phyloP scores from a whole-genome alignment of 106 monocot genomes.

The Apostasia ramifera region DNA sequence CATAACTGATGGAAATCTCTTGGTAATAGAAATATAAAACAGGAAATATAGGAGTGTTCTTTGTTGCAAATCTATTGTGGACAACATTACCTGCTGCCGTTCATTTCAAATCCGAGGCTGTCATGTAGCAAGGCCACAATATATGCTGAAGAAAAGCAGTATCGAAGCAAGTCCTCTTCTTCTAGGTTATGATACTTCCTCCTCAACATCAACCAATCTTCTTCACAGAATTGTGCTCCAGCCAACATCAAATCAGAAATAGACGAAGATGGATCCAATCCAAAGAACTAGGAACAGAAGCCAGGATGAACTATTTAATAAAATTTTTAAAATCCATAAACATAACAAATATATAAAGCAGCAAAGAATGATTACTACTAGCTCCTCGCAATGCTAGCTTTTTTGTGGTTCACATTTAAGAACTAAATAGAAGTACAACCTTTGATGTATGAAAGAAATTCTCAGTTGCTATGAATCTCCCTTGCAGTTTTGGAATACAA shows the following conservation, averaged over 20 bases:
- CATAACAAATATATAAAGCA: not conserved
- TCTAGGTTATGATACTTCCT: slow-evolving; percentile 36
- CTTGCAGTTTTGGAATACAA: slow-evolving; percentile 50
- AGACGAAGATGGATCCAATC: slow-evolving; percentile 37
- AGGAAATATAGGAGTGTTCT: too few species aligned
- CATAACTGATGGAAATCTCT: too few species aligned
- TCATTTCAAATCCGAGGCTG: slow-evolving; percentile 68
- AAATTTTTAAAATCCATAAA: too few species aligned
- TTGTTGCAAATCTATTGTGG: too few species aligned
- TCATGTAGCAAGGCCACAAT: slow-evolving; percentile 87
- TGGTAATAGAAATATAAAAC: too few species aligned
- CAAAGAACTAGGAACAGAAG: slow-evolving; percentile 49
- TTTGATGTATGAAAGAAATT: slow-evolving; percentile 76
- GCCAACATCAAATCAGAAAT: slow-evolving; percentile 68
- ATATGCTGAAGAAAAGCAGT: slow-evolving; percentile 95
- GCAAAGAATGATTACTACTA: not conserved
- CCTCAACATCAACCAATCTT: slow-evolving; percentile 65
- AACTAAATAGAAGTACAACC: slow-evolving; percentile 14
- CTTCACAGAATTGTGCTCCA: slow-evolving; percentile 69
- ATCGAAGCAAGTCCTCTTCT: slow-evolving; percentile 65
- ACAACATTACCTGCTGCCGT: slow-evolving; percentile 52
- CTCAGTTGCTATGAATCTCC: slow-evolving; percentile 65
- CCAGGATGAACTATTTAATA: too few species aligned
- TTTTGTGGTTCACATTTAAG: too few species aligned
- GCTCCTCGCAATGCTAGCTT: not conserved